Conservation (phyloP, 371 early-diverging fungal species). For the Mortierella sp. region DNA sequence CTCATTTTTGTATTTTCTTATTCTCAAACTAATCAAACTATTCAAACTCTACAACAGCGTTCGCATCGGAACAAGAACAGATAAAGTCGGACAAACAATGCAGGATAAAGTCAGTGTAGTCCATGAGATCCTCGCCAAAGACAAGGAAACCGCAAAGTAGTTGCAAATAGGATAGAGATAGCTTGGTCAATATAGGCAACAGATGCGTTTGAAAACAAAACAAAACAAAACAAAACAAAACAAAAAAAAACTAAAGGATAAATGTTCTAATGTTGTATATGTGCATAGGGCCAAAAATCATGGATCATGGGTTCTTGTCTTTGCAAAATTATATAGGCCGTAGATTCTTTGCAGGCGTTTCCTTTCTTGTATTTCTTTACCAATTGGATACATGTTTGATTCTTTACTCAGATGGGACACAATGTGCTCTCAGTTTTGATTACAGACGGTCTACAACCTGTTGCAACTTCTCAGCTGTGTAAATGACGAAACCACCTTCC, state of each 20-base stretch:
- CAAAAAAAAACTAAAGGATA: background rate
- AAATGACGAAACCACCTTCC: constrained; percentile 81
- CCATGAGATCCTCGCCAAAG: constrained; percentile 51
- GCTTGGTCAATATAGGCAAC: constrained; percentile 3
- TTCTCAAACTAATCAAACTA: background rate
- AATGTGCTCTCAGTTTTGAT: constrained; percentile 7
- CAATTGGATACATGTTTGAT: constrained; percentile 4
- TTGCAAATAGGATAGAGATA: background rate
- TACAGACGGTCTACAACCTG: constrained; percentile 75
- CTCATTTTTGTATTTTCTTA: background rate
- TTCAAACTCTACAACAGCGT: constrained; percentile 20
- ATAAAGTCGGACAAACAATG: constrained; percentile 52
- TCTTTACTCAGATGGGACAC: background rate
- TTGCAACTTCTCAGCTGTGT: constrained; percentile 80
- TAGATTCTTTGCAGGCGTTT: background rate
- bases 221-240: background rate
- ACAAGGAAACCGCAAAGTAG: background rate
- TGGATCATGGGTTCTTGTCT: background rate
- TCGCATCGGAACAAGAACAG: constrained; percentile 56
- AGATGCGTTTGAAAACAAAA: background rate
- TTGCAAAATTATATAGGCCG: no score
- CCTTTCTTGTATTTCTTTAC: background rate
- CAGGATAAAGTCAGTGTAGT: constrained; percentile 54
- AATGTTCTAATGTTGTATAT: no score
- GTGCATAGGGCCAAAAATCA: no score